These are phyloP conservation scores for Paraphaeosphaeria minitans DNA, from an alignment of 2,329 filamentous ascomycete genomes.

Conservation along the genomic window DNA sequence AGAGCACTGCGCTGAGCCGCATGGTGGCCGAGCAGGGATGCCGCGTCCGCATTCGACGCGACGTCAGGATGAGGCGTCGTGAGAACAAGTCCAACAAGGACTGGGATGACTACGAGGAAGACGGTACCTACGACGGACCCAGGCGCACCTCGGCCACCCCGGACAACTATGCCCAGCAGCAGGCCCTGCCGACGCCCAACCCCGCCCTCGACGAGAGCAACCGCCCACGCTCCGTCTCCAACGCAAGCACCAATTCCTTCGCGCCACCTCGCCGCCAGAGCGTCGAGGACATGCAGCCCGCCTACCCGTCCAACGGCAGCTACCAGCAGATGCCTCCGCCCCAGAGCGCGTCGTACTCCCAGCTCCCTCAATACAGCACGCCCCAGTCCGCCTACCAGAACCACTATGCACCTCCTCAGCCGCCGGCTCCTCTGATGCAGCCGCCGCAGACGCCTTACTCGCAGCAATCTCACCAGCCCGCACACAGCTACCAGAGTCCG, in stretches of 20 bases:
- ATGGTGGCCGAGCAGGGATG: conserved; percentile 96
- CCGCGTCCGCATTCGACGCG: conserved; percentile 90
- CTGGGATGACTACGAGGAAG: conserved; percentile 68
- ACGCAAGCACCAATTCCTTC: conserved; percentile 54
- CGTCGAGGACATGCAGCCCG: conserved; percentile 51
- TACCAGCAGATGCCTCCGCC: conserved; percentile 50
- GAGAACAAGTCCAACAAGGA: conserved; percentile 72
- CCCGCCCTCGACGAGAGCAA: conserved; percentile 46
- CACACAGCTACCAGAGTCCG: conserved; percentile 40
- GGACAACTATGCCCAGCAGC: conserved; percentile 53
- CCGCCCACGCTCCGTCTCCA: conserved; percentile 66
- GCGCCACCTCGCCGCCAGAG: conserved; percentile 51
- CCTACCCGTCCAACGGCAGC: conserved; percentile 43
- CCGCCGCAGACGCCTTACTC: conserved; percentile 43
- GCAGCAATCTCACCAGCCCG: conserved; percentile 30
- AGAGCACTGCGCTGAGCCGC: conserved; percentile 86
- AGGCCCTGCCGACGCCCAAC: conserved; percentile 36
- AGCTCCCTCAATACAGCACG: conserved; percentile 46
- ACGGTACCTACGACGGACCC: conserved; percentile 54
- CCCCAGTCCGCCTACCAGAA: conserved; percentile 42
- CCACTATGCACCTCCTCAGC: conserved; percentile 40
- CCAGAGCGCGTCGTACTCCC: conserved; percentile 46
- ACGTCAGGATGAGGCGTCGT: conserved; percentile 88
- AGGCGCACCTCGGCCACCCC: conserved; percentile 57
- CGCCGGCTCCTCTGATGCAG: conserved; percentile 46